A percentile compares a stretch with the other conserved stretches of the same genome.
These are phyloP conservation scores for Fusarium penzigii DNA, from an alignment of 2,329 filamentous ascomycete species.

Conservation along the genomic window DNA sequence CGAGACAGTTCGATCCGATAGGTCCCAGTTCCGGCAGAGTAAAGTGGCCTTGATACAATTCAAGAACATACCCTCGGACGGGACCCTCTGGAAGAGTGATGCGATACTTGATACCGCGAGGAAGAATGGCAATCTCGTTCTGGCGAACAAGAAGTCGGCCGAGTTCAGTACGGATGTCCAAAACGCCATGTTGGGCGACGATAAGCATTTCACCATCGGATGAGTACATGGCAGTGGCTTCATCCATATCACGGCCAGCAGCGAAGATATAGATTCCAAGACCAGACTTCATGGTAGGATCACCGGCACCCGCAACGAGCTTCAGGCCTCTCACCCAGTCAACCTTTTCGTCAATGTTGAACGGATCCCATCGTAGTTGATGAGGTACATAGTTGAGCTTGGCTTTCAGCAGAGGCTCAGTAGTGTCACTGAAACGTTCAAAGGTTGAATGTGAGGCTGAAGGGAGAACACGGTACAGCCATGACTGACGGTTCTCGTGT, in stretches of 20 bases:
- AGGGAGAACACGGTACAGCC: constrained; percentile 70
- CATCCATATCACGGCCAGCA: constrained; percentile 73
- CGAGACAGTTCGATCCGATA: constrained; percentile 71
- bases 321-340: constrained; percentile 61
- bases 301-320: constrained; percentile 75
- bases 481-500: constrained; percentile 67
- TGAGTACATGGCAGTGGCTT: constrained; percentile 75
- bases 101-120: constrained; percentile 71
- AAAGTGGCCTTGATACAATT: constrained; percentile 73
- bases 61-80: constrained; percentile 71
- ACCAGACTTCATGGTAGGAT: constrained; percentile 76
- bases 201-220: constrained; percentile 79
- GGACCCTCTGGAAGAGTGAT: constrained; percentile 62
- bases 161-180: constrained; percentile 77
- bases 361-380: constrained; percentile 80
- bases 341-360: constrained; percentile 65
- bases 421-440: constrained; percentile 3
- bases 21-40: constrained; percentile 70
- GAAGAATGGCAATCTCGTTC: constrained; percentile 75
- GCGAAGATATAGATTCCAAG: constrained; percentile 82
- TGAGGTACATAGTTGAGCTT: constrained; percentile 57
- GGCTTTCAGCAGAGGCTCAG: constrained; percentile 19
- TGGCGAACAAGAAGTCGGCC: constrained; percentile 73
- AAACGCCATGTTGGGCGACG: constrained; percentile 70
- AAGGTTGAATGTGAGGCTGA: constrained; percentile 61